These are phyloP conservation scores for Agapanthus africanus DNA, from an alignment of 106 monocot genomes.

Conservation along the genomic window DNA sequence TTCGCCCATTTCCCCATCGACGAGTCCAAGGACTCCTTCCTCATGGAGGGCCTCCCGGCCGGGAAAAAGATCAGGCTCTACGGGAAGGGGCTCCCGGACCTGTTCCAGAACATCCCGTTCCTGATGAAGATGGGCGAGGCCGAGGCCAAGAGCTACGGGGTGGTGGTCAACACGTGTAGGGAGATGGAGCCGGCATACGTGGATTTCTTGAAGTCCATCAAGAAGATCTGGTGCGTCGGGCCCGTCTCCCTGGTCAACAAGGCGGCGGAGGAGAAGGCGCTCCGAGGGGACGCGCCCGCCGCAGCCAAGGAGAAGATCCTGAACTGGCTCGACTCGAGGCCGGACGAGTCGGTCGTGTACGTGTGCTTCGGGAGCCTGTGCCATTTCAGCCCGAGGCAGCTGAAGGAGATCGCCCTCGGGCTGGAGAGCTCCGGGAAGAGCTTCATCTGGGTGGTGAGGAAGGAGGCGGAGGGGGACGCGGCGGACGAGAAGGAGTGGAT, in stretches of 20 bases:
- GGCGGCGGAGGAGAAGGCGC: neutral
- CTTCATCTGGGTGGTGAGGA: conserved; percentile 29
- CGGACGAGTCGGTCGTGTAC: conserved; percentile 12
- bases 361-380: conserved; percentile 21
- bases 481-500: conserved; percentile 2
- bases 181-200: neutral
- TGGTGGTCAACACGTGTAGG: neutral
- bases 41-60: neutral
- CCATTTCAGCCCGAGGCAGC: conserved; percentile 10
- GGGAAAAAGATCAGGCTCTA: neutral
- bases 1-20: neutral
- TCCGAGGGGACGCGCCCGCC: too few species aligned
- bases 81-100: neutral
- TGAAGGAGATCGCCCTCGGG: conserved; percentile 16
- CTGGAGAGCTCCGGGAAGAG: conserved; percentile 7
- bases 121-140: neutral
- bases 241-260: neutral
- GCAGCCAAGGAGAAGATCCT: neutral
- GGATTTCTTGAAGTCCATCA: neutral
- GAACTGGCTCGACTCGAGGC: conserved; percentile 18
- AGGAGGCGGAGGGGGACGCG: neutral
- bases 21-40: neutral
- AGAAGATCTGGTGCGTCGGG: conserved; percentile 9
- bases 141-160: conserved; percentile 7
- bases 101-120: conserved; percentile 1